phyloP scores from a whole-genome alignment of 2,329 filamentous ascomycete genomes.

The Macroventuria anomochaeta region DNA sequence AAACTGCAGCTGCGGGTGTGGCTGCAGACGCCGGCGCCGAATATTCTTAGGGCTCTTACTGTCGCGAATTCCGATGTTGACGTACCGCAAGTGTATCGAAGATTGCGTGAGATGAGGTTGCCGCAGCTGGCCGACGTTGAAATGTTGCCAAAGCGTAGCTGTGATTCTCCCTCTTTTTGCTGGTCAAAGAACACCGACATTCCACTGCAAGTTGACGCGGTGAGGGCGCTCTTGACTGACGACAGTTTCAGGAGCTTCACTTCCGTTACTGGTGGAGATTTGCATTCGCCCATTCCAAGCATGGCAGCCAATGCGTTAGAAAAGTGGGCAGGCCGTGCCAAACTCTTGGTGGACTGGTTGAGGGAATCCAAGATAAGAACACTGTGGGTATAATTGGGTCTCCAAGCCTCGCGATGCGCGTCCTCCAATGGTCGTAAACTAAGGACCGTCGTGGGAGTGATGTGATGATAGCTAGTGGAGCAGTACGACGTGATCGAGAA shows the following conservation, averaged over 20 bases:
- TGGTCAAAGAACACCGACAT: constrained; percentile 3
- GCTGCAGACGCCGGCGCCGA: constrained; percentile 26
- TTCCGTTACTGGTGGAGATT: constrained; percentile 31
- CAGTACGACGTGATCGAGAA: constrained; percentile 23
- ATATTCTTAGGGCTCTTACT: constrained; percentile 24
- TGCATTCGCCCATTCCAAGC: constrained; percentile 29
- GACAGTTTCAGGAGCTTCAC: constrained; percentile 28
- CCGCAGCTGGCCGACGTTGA: constrained; percentile 22
- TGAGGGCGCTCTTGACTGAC: constrained; percentile 28
- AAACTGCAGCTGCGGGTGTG: constrained; percentile 34
- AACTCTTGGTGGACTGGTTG: constrained; percentile 33
- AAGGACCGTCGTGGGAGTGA: constrained; percentile 31
- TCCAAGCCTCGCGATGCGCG: constrained; percentile 34
- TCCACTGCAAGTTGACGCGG: constrained; percentile 7
- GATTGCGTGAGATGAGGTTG: constrained; percentile 10
- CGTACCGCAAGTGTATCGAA: constrained; percentile 21
- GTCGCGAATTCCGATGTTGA: constrained; percentile 20
- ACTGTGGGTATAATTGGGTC: constrained; percentile 45
- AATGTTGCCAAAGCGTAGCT: neutral
- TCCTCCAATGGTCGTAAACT: constrained; percentile 35
- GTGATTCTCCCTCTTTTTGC: too few relatives aligned
- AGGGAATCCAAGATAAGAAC: constrained; percentile 44
- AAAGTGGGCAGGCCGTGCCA: constrained; percentile 40
- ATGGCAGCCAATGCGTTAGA: constrained; percentile 30
- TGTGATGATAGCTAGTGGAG: constrained; percentile 21